Evolutionary conservation across 176 grass and related monocot species (phyloP).

Genomic region (Microstegium vimineum): DNA sequence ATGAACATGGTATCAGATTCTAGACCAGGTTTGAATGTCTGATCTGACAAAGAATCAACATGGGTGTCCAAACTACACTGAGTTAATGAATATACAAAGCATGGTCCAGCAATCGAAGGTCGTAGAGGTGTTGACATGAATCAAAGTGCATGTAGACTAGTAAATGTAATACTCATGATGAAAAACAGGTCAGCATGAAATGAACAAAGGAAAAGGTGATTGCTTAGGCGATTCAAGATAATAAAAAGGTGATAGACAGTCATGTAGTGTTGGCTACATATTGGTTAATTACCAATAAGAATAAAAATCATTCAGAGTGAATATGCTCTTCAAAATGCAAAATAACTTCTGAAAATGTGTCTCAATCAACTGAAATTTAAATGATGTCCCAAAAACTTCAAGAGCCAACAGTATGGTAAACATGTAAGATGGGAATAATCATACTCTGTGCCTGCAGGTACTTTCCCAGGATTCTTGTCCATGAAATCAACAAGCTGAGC

Average conservation of each 20-base stretch:
- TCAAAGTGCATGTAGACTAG: neutral
- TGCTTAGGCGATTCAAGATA: neutral
- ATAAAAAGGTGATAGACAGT: neutral
- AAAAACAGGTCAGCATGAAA: neutral
- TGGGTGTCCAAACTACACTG: neutral
- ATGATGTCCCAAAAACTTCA: neutral
- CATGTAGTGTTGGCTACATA: slow-evolving; percentile 2
- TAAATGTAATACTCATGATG: neutral
- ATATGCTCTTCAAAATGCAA: slow-evolving; percentile 9
- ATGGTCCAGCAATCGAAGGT: neutral
- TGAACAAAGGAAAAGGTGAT: neutral
- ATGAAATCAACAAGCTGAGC: slow-evolving; percentile 96
- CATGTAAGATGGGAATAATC: slow-evolving; percentile 28
- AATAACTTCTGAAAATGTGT: neutral
- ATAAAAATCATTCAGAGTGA: neutral
- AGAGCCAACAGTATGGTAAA: slow-evolving; percentile 3
- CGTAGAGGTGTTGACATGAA: neutral
- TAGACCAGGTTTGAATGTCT: neutral
- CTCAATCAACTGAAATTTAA: neutral
- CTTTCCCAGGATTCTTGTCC: slow-evolving; percentile 87
- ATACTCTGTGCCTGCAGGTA: slow-evolving; percentile 83
- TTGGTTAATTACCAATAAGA: slow-evolving; percentile 1
- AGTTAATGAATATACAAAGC: neutral
- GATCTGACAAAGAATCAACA: neutral
- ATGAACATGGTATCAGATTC: neutral